Evolutionary conservation across 805 yeast species (phyloP).

Genomic region (Jamesozyma hellenica): DNA sequence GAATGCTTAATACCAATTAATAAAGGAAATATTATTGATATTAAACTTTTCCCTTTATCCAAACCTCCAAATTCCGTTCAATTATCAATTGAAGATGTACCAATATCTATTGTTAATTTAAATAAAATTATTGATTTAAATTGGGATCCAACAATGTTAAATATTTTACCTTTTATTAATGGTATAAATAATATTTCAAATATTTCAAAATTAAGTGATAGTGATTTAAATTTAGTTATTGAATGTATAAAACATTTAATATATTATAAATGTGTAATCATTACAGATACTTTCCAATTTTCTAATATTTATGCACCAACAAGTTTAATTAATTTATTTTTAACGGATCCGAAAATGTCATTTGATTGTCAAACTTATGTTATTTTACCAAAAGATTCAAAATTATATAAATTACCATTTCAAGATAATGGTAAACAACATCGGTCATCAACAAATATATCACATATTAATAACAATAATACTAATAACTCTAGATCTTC

Average conservation of each 20-base stretch:
- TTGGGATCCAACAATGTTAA: constrained; percentile 96
- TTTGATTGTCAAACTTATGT: constrained; percentile 82
- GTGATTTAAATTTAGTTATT: constrained; percentile 67
- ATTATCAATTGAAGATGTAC: constrained; percentile 76
- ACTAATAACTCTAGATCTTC: constrained; percentile 2
- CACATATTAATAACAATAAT: neutral
- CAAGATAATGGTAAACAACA: constrained; percentile 1
- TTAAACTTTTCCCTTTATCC: constrained; percentile 83
- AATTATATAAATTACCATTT: constrained; percentile 26
- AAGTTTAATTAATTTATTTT: constrained; percentile 57
- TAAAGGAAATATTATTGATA: constrained; percentile 79
- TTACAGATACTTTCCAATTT: constrained; percentile 84
- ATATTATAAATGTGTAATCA: constrained; percentile 77
- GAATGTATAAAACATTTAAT: constrained; percentile 86
- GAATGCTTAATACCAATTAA: constrained; percentile 94
- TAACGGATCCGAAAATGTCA: constrained; percentile 55
- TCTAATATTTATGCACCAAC: constrained; percentile 84
- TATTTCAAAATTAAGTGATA: constrained; percentile 70
- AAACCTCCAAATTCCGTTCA: constrained; percentile 66
- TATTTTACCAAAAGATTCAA: constrained; percentile 33
- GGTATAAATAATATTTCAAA: constrained; percentile 76
- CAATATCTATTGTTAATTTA: constrained; percentile 75
- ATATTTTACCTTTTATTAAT: constrained; percentile 74
- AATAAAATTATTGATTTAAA: constrained; percentile 68
- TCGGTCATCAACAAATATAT: constrained; percentile 2